phyloP scores from a whole-genome alignment of 2,329 filamentous ascomycete genomes.

The Hawksworthiomyces lignivorus region DNA sequence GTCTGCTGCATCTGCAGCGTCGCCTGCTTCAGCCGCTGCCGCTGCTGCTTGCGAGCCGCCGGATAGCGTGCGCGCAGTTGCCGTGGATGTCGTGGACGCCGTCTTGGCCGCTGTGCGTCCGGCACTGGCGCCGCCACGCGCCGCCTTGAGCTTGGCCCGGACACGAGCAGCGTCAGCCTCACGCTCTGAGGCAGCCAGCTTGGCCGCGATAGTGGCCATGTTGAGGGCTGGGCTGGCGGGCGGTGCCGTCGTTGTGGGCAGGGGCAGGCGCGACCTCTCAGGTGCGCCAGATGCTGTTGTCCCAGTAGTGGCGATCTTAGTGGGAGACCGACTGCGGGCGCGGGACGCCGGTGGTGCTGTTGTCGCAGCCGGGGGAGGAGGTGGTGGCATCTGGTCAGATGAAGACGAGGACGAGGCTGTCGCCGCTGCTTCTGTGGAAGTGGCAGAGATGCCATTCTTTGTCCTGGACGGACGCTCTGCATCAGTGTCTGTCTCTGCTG shows the following conservation, averaged over 20 bases:
- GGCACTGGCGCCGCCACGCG: conserved; percentile 23
- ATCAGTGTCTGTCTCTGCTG: no score
- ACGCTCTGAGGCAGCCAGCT: conserved; percentile 55
- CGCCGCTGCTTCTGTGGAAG: no score
- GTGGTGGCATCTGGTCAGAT: conserved; percentile 3
- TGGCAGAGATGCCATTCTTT: no score
- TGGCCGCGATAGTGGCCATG: conserved; percentile 55
- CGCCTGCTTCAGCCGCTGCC: neutral
- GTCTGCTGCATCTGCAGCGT: neutral
- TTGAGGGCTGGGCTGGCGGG: conserved; percentile 50
- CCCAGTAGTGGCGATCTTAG: conserved; percentile 12
- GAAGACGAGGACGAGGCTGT: conserved; percentile 9
- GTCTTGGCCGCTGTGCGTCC: conserved; percentile 15
- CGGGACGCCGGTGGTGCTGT: neutral
- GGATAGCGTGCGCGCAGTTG: conserved; percentile 4
- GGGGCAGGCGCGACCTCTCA: conserved; percentile 12
- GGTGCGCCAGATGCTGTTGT: conserved; percentile 2
- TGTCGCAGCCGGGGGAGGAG: neutral
- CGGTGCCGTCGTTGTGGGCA: conserved; percentile 21
- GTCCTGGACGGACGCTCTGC: no score
- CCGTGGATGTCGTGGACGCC: conserved; percentile 13
- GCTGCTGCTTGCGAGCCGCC: neutral
- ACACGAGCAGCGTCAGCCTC: conserved; percentile 58
- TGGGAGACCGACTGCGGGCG: conserved; percentile 12
- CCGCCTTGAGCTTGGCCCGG: conserved; percentile 53